These are phyloP conservation scores for Thyridium curvatum DNA, from an alignment of 2,329 filamentous ascomycete genomes.

Conservation along the genomic window DNA sequence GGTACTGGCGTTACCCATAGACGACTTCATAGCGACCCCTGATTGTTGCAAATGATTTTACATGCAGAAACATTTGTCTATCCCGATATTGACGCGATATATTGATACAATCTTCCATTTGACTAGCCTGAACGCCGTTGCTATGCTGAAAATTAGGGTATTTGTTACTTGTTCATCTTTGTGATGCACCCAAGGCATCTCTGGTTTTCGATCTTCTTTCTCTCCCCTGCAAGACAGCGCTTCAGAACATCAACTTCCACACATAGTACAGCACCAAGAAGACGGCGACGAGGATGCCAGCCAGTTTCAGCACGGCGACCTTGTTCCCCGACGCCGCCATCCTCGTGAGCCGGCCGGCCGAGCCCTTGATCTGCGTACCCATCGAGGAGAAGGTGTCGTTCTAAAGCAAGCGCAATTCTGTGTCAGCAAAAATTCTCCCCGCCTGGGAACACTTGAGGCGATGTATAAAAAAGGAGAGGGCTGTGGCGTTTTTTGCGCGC, in stretches of 20 bases:
- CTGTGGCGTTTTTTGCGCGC: background rate
- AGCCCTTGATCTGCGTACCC: constrained; percentile 75
- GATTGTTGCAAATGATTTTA: no score
- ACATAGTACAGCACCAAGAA: constrained; percentile 75
- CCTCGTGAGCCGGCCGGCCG: constrained; percentile 71
- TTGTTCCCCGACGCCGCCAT: constrained; percentile 93
- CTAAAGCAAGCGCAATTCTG: no score
- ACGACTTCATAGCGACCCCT: no score
- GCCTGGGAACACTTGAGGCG: background rate
- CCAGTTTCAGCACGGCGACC: constrained; percentile 82
- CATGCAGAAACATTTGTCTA: no score
- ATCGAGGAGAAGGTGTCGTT: constrained; percentile 89
- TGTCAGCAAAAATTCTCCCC: background rate
- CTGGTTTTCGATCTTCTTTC: background rate
- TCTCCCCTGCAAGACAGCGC: background rate
- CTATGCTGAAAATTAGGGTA: no score
- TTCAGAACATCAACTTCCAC: constrained; percentile 54
- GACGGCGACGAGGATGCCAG: constrained; percentile 69
- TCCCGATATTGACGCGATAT: background rate
- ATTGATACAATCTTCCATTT: no score
- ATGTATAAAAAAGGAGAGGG: background rate
- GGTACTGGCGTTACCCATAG: background rate
- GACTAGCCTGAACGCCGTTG: no score
- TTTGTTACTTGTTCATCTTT: no score
- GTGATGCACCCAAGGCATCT: no score